Conservation (phyloP, 2,329 filamentous ascomycete genomes). For the Ramichloridium luteum region DNA sequence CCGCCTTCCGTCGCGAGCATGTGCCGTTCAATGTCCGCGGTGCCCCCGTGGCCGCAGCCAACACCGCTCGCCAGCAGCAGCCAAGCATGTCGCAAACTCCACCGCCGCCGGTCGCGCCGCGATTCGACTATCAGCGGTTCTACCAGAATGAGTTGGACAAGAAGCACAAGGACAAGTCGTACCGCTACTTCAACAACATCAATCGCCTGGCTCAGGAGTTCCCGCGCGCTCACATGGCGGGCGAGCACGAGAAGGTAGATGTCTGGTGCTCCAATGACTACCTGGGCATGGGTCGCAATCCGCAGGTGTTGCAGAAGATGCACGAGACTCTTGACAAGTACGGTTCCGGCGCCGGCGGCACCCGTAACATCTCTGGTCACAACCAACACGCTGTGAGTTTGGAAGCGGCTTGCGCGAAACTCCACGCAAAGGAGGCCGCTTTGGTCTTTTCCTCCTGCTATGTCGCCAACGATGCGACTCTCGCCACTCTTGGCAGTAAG, state of each 20-base stretch:
- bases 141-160: constrained; percentile 84
- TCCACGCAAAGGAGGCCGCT: constrained; percentile 85
- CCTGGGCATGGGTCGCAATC: constrained; percentile 91
- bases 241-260: constrained; percentile 72
- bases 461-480: constrained; percentile 92
- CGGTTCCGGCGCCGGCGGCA: constrained; percentile 87
- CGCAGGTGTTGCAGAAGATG: constrained; percentile 77
- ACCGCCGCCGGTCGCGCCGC: constrained; percentile 38
- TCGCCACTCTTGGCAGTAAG: constrained; percentile 93
- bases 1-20: constrained; percentile 13
- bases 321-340: constrained; percentile 91
- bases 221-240: constrained; percentile 81
- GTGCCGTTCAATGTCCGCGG: constrained; percentile 12
- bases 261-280: constrained; percentile 99
- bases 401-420: constrained; percentile 68
- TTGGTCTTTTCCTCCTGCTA: constrained; percentile 97
- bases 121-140: constrained; percentile 85
- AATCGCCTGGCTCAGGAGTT: constrained; percentile 95
- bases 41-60: constrained; percentile 10
- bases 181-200: constrained; percentile 99
- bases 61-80: constrained; percentile 14
- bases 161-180: constrained; percentile 99
- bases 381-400: constrained; percentile 85
- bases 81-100: constrained; percentile 34
- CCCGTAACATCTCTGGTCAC: constrained; percentile 94